Base-by-base conservation (phyloP, 495 filamentous ascomycete genomes). In the Stereocaulon alpinum region DNA sequence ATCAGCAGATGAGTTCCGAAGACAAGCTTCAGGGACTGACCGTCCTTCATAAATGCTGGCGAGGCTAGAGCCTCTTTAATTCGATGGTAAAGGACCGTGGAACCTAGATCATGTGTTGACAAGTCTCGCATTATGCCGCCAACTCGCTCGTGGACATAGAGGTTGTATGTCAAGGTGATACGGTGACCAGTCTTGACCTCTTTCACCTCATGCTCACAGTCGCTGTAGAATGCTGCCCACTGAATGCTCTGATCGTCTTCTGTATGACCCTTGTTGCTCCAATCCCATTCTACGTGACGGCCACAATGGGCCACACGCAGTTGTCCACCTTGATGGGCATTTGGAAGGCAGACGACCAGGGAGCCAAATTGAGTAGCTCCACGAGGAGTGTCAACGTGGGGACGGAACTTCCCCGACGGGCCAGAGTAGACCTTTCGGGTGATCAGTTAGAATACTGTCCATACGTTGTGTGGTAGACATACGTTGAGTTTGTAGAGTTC, bases 171-270 rank as follows among this genome's bases (percentile, higher is more conserved):
- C 22, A 85, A 64, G 0, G 79, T 84, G 29, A 84, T 59, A 0
- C 79, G 72, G 50, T 84, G 72, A 0, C 80, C 81, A 7, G 64
- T 58, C 0, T 70, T 78, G 44, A 84, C 72, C n/a, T 72, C 68
- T 6, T 74, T 66, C n/a, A 84, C 75, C 66, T 85, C 80, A 64
- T 85, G 81, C 64, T 80, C 76, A 61, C 77, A 82, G 63, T 84
- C 80, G 59, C 74, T 80, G 63, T 81, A 85, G 67, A 85, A 85
- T 1, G 82, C 81, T 0, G 76, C 79, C 80, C 80, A 85, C 32
- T 75, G 63, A 49, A 84, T 72, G 0, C 60, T 14, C 32, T 34
- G 1, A 10, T 34, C 32, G 0, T 68, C 44, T 5, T 22, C 47
- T 40, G 32, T 34, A 6, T 34, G 0, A 10, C 64, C 71, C 0